Base-by-base conservation (phyloP, 2,329 filamentous ascomycete species). In the Xylogone sp. region DNA sequence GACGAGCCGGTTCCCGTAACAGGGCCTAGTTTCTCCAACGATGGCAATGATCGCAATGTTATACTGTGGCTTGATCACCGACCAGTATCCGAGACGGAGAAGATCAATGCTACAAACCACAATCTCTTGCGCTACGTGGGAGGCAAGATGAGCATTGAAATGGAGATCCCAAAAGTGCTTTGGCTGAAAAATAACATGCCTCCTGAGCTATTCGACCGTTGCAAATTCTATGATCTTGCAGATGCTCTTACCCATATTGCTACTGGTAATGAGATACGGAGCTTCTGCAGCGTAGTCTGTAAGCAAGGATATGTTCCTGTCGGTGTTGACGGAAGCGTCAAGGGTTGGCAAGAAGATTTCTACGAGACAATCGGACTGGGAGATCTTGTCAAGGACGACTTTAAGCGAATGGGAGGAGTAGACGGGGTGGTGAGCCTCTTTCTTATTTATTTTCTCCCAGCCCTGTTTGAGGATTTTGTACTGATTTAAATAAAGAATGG, bases 121-220 rank as follows among this genome's bases (percentile, higher is more conserved):
- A 94, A 95, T 69, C 77, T 99, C 49, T 82, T 99, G 53, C 88
- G 91, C 65, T 99, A 99, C 67, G 94, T 99, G 18, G 94, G 94
- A 61, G 94, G 94, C 57, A 93, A 88, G 68, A 99, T 99, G 94
- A 96, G 90, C 68, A 93, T 97, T 59, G 94, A 99, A 76, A 99
- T 99, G 94, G 94, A 99, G 70, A 95, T 99, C 51, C 94, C 94
- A 57, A 99, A 99, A 74, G 90, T 97, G 1, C 78, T 97, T 52
- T 99, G 94, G 94, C 79, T 99, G 66, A 97, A 97, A 80, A 96
- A 96, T 71, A 83, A 97, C 73, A 97, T 99, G 94, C 88, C 94
- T 2, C 79, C 87, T 50, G 89, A 96, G 63, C 77, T 94, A 16
- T 99, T 97, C 64, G 85, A 86, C 51, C 84, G 87, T 56, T 97